These are phyloP conservation scores for Myxozyma melibiosi DNA, from an alignment of 805 yeast genomes.

Conservation along the genomic window DNA sequence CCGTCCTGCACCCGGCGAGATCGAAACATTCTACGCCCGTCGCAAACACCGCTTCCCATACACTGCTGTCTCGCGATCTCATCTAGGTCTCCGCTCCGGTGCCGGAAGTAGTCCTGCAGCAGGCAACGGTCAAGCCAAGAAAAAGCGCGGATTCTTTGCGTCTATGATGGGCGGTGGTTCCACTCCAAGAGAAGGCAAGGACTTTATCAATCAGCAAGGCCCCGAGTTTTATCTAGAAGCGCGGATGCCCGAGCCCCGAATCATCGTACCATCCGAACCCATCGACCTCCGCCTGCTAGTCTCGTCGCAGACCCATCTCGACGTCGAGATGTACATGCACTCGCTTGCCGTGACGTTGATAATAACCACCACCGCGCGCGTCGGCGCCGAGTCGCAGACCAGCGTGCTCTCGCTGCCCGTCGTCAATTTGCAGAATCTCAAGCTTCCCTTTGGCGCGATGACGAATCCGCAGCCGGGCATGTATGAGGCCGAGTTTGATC, in stretches of 20 bases:
- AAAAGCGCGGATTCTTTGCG: constrained; percentile 18
- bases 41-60: constrained; percentile 34
- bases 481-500: constrained; percentile 24
- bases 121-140: neutral
- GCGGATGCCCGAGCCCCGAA: constrained; percentile 52
- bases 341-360: constrained; percentile 43
- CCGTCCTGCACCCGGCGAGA: constrained; percentile 19
- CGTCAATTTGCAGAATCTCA: constrained; percentile 34
- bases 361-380: constrained; percentile 39
- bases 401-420: constrained; percentile 33
- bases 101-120: too few relatives aligned
- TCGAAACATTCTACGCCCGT: constrained; percentile 49
- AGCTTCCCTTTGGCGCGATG: neutral
- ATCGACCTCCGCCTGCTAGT: constrained; percentile 34
- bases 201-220: constrained; percentile 27
- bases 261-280: constrained; percentile 49
- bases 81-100: neutral
- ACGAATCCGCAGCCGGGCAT: constrained; percentile 3
- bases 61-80: constrained; percentile 1
- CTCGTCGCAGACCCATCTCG: neutral
- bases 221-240: constrained; percentile 48
- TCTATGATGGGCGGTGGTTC: neutral
- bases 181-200: neutral
- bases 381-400: constrained; percentile 35
- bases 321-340: constrained; percentile 47